Conservation (phyloP, 2,329 filamentous ascomycete species). For the Hymenotorrendiella dingleyae region DNA sequence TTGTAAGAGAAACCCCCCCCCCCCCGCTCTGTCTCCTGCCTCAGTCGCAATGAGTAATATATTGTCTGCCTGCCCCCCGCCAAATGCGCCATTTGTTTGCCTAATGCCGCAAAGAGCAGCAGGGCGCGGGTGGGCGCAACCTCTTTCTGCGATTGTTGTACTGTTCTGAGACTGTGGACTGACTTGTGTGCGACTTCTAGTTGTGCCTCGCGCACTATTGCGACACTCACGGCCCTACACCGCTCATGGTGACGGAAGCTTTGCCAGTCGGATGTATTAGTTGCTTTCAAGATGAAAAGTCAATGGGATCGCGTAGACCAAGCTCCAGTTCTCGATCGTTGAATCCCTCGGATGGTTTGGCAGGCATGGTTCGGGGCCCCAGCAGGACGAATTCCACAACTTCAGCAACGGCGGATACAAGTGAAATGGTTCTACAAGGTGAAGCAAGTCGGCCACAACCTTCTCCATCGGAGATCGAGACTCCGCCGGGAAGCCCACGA, state of each 20-base stretch:
- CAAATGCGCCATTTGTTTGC: conserved; percentile 8
- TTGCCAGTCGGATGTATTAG: conserved; percentile 53
- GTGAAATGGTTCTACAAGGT: conserved; percentile 2
- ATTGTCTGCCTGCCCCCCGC: not conserved
- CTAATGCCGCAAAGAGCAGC: conserved; percentile 11
- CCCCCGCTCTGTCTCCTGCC: conserved; percentile 9
- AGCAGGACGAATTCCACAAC: conserved; percentile 12
- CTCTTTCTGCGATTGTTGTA: not conserved
- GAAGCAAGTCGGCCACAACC: conserved; percentile 26
- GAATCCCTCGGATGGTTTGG: conserved; percentile 18
- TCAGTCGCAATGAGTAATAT: conserved; percentile 15
- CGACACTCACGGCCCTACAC: conserved; percentile 63
- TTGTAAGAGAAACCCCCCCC: conserved; percentile 23
- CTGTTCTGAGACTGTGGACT: conserved; percentile 7
- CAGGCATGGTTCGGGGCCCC: conserved; percentile 9
- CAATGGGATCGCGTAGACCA: conserved; percentile 17
- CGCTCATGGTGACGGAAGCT: conserved; percentile 64
- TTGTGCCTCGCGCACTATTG: conserved; percentile 66
- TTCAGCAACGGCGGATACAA: conserved; percentile 16
- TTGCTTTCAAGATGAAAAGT: conserved; percentile 46
- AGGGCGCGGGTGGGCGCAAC: conserved; percentile 6
- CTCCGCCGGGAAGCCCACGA: conserved; percentile 52
- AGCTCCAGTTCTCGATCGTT: conserved; percentile 24
- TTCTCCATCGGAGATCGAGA: conserved; percentile 43
- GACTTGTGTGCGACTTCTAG: conserved; percentile 35